A percentile compares a stretch with the other conserved stretches of the same genome.
These are phyloP conservation scores for Colletotrichum sansevieriae DNA, from an alignment of 2,329 filamentous ascomycete species.

Conservation along the genomic window DNA sequence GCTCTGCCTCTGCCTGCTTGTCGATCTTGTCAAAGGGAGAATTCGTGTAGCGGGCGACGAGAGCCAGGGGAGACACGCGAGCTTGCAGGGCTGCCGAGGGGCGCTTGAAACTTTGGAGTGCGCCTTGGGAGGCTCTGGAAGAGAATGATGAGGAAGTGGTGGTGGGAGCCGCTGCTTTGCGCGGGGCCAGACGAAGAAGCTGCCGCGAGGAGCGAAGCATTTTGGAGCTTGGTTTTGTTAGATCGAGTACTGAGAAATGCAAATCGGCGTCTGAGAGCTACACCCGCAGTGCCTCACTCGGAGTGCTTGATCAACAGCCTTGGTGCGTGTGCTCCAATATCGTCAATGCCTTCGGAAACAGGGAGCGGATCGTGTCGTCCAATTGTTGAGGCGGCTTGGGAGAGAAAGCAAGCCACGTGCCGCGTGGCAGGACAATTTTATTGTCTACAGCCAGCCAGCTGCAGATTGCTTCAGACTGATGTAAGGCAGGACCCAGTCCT, in stretches of 20 bases:
- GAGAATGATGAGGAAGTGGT: neutral
- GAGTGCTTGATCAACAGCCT: neutral
- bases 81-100: conserved; percentile 32
- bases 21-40: conserved; percentile 58
- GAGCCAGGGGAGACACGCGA: conserved; percentile 12
- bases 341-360: neutral
- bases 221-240: neutral
- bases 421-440: conserved; percentile 1
- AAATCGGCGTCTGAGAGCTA: neutral
- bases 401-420: neutral
- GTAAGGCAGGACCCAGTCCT: conserved; percentile 21
- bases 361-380: neutral
- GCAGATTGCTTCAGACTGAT: conserved; percentile 32
- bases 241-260: neutral
- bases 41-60: conserved; percentile 44
- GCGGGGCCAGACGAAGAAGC: conserved; percentile 44
- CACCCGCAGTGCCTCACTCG: neutral
- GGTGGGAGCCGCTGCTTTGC: conserved; percentile 20
- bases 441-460: neutral
- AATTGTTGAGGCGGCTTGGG: neutral
- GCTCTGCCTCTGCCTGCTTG: conserved; percentile 66
- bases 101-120: conserved; percentile 33
- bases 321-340: neutral
- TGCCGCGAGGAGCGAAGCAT: conserved; percentile 51
- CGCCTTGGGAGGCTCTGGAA: neutral